Conservation (phyloP, 2,329 filamentous ascomycete species). For the Paraphaeosphaeria sporulosa region DNA sequence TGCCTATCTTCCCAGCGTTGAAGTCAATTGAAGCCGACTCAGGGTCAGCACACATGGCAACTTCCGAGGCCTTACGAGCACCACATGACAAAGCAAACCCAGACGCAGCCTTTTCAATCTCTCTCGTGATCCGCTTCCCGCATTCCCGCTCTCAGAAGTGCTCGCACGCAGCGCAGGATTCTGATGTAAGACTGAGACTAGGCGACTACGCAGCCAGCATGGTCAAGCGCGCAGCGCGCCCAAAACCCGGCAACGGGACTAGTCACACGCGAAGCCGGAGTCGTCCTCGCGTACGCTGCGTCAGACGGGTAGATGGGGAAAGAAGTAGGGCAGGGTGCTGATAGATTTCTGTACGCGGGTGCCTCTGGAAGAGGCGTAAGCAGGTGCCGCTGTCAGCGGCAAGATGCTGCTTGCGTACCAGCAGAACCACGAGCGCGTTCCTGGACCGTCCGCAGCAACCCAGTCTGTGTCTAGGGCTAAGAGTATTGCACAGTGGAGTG, state of each 20-base stretch:
- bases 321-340: slow-evolving; percentile 8
- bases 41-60: background rate
- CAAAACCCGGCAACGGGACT: background rate
- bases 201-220: slow-evolving; percentile 2
- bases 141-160: background rate
- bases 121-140: background rate
- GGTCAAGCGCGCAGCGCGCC: slow-evolving; percentile 11
- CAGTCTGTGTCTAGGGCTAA: background rate
- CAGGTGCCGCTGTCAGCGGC: slow-evolving; percentile 31
- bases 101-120: background rate
- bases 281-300: slow-evolving; percentile 5
- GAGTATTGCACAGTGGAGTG: background rate
- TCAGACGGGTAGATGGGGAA: slow-evolving; percentile 12
- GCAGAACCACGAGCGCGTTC: slow-evolving; percentile 23
- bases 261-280: slow-evolving; percentile 12
- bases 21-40: background rate
- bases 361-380: slow-evolving; percentile 29
- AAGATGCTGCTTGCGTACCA: slow-evolving; percentile 16
- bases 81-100: background rate
- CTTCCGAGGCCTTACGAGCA: background rate
- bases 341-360: slow-evolving; percentile 21
- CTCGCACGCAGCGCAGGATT: slow-evolving; percentile 3
- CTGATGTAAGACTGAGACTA: slow-evolving; percentile 13
- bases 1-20: background rate
- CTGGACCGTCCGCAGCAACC: slow-evolving; percentile 6